Evolutionary conservation across 768 basidiomycete species (phyloP), one percentile per base, ranked within the genome.

Genomic region (Leucocoprinus leucothites): DNA sequence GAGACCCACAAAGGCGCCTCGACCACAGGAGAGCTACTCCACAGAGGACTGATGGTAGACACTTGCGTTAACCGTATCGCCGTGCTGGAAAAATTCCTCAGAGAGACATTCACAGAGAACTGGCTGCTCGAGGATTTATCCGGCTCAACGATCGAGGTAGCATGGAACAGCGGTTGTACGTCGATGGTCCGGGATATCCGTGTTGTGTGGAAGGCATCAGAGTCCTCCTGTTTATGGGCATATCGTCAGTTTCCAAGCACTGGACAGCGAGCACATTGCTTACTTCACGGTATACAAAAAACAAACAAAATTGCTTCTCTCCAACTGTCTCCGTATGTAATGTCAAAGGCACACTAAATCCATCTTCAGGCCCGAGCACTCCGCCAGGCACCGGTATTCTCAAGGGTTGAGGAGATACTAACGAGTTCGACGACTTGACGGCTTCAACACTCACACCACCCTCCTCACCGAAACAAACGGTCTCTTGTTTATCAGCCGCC

Each of bases 401-500:
- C 26, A 51, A 26, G 7, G 60, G 60, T 4, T 48, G 51, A 21
- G 58, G 45, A 0, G 49, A 44, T 36, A 43, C 8, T 3, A 61
- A 47, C 2, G 58, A 59, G 18, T 61, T 61, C 13, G 45, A 53
- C 3, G 60, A 61, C 19, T 36, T 44, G 8, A 59, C 34, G n/a
- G 57, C 54, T 22, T 61, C 58, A 11, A 61, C 24, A 58, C 53
- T 1, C 69, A 71, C 1, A 85, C 48, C 80, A 87, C 62, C 58
- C 80, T 84, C 61, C 87, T 85, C 18, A 81, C 79, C 14, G 38
- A 13, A 3, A 38, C 4, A 4, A 38, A 3, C 38, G 14, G 38
- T 24, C 78, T 84, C 47, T 75, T 60, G 2, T 90, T 71, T 57
- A 87, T 65, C 87, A 88, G 87, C 16, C 91, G 60, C 58, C 91